Evolutionary conservation across 208 protist species (phyloP).

Genomic region (Herpetomonas samuelpessoai): DNA sequence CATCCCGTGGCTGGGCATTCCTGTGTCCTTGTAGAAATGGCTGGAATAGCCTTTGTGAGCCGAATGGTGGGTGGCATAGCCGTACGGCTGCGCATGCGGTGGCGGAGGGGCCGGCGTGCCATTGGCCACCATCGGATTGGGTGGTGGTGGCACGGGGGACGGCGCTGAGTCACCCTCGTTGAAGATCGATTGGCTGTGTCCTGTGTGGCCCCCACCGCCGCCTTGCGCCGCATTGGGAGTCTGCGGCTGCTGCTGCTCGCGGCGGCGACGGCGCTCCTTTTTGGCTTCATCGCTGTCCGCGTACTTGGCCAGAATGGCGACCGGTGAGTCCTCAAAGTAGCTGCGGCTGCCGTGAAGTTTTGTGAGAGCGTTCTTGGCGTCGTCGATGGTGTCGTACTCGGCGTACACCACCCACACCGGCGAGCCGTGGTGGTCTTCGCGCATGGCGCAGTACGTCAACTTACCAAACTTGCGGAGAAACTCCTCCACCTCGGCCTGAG

Average conservation of each 20-base stretch:
- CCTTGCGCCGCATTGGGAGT: not conserved
- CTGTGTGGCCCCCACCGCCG: slow-evolving; percentile 12
- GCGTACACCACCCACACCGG: slow-evolving; percentile 86
- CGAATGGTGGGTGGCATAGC: not conserved
- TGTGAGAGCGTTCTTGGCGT: slow-evolving; percentile 51
- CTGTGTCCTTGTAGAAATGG: not conserved
- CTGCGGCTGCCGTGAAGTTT: slow-evolving; percentile 67
- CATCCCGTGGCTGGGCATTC: not conserved
- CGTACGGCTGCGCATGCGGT: too few relatives aligned
- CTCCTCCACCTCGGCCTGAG: slow-evolving; percentile 59
- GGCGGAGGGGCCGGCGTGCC: not conserved
- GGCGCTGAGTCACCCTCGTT: not conserved
- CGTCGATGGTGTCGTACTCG: slow-evolving; percentile 69
- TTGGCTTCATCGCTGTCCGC: slow-evolving; percentile 80
- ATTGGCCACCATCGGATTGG: too few relatives aligned
- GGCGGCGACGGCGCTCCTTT: slow-evolving; percentile 64
- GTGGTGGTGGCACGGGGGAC: too few relatives aligned
- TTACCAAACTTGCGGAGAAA: slow-evolving; percentile 64
- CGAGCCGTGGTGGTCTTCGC: slow-evolving; percentile 78
- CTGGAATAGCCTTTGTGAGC: not conserved
- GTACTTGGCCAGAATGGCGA: slow-evolving; percentile 80
- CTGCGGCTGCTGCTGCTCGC: slow-evolving; percentile 33
- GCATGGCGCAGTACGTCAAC: slow-evolving; percentile 87
- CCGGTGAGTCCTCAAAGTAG: slow-evolving; percentile 52
- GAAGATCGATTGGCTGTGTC: slow-evolving; percentile 6